Conservation (phyloP, 2,329 filamentous ascomycete genomes). For the Phyllosticta capitalensis region DNA sequence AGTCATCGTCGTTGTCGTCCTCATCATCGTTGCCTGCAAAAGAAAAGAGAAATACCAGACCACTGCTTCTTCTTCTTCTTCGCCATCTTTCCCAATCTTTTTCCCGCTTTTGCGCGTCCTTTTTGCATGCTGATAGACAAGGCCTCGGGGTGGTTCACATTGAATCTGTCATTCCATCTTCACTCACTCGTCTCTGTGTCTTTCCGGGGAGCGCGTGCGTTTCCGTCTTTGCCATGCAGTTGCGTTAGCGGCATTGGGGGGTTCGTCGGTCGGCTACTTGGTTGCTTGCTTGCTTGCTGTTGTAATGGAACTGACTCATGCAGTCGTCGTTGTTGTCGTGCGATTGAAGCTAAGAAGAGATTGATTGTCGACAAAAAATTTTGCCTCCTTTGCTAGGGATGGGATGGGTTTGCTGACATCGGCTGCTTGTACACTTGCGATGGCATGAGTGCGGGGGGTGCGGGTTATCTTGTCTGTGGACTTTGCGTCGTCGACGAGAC, state of each 20-base stretch:
- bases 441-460: background rate
- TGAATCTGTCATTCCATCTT: no score
- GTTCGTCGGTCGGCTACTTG: no score
- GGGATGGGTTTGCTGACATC: no score
- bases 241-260: no score
- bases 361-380: no score
- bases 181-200: no score
- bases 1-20: background rate
- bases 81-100: background rate
- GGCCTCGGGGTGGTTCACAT: background rate
- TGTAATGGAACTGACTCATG: no score
- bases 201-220: background rate
- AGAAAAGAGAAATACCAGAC: background rate
- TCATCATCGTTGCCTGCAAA: background rate
- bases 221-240: background rate
- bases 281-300: no score
- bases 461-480: background rate
- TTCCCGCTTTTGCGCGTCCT: no score
- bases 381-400: background rate
- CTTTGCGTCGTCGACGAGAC: no score
- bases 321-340: no score
- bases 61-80: background rate
- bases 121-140: background rate
- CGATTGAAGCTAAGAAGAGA: no score
- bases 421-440: background rate